Evolutionary conservation across 805 yeast genomes (phyloP).

Genomic region (Candida germanica): DNA sequence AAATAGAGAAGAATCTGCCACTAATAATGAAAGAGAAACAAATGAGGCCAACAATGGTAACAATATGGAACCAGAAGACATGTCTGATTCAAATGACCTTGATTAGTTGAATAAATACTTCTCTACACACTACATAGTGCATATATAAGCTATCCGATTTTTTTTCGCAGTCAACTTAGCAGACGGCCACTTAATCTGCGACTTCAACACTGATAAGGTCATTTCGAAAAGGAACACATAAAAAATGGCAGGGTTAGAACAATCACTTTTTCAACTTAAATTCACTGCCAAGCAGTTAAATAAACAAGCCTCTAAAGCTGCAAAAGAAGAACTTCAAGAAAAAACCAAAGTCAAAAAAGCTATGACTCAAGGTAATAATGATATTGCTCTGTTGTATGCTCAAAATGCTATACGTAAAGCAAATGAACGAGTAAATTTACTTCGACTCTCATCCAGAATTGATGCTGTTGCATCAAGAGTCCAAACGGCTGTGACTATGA

Average conservation of each 20-base stretch:
- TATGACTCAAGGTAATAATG: conserved; percentile 77
- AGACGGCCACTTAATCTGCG: too few relatives aligned
- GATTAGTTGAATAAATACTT: too few relatives aligned
- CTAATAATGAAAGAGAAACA: too few relatives aligned
- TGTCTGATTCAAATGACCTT: too few relatives aligned
- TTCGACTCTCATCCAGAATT: conserved; percentile 81
- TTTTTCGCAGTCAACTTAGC: too few relatives aligned
- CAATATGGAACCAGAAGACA: too few relatives aligned
- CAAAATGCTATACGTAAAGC: conserved; percentile 92
- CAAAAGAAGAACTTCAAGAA: conserved; percentile 85
- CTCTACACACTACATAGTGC: too few relatives aligned
- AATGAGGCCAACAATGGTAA: too few relatives aligned
- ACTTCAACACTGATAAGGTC: not conserved
- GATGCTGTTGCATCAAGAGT: conserved; percentile 96
- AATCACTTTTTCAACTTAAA: conserved; percentile 64
- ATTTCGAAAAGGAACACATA: not conserved
- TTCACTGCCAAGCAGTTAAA: conserved; percentile 93
- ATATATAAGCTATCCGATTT: too few relatives aligned
- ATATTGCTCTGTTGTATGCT: conserved; percentile 91
- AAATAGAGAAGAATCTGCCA: too few relatives aligned
- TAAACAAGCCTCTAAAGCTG: conserved; percentile 86
- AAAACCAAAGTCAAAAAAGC: conserved; percentile 89
- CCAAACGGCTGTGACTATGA: conserved; percentile 97
- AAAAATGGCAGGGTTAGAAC: conserved; percentile 43
- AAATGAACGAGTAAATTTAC: conserved; percentile 77